Percentiles rank a stretch among this genome's conserved stretches.
phyloP scores from a whole-genome alignment of 108 stramenopile genomes.

The Stephanodiscus triporus region DNA sequence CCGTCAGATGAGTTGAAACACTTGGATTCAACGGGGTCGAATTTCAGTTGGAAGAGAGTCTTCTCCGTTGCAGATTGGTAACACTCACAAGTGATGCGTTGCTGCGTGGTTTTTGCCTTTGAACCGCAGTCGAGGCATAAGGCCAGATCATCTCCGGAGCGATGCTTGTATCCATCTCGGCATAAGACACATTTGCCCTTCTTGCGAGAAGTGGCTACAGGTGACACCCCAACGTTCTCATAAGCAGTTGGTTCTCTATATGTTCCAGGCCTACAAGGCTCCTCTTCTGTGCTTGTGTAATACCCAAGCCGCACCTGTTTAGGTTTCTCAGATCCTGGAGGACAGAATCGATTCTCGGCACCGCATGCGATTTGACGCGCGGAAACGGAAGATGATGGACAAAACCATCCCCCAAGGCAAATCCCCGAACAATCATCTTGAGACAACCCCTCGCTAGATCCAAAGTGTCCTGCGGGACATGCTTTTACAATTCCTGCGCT shows the following conservation, averaged over 20 bases:
- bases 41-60: slow-evolving; percentile 13
- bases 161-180: slow-evolving; percentile 29
- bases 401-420: slow-evolving; percentile 21
- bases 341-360: slow-evolving; percentile 28
- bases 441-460: slow-evolving; percentile 20
- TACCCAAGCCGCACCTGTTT: slow-evolving; percentile 25
- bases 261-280: slow-evolving; percentile 38
- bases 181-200: slow-evolving; percentile 26
- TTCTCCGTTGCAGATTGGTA: slow-evolving; percentile 45
- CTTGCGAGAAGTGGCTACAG: slow-evolving; percentile 7
- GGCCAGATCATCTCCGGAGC: slow-evolving; percentile 19
- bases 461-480: slow-evolving; percentile 42
- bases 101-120: slow-evolving; percentile 24
- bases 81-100: slow-evolving; percentile 40
- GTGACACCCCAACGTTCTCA: slow-evolving; percentile 6
- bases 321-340: slow-evolving; percentile 30
- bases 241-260: slow-evolving; percentile 21
- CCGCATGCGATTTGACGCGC: slow-evolving; percentile 41
- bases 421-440: slow-evolving; percentile 30
- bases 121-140: slow-evolving; percentile 36
- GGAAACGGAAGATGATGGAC: neutral
- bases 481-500: slow-evolving; percentile 21
- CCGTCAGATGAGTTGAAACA: slow-evolving; percentile 18
- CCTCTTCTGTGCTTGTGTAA: slow-evolving; percentile 34
- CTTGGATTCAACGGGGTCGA: slow-evolving; percentile 8